Base-by-base conservation (phyloP, 2,329 filamentous ascomycete genomes). In the Dactylellina haptotyla region DNA sequence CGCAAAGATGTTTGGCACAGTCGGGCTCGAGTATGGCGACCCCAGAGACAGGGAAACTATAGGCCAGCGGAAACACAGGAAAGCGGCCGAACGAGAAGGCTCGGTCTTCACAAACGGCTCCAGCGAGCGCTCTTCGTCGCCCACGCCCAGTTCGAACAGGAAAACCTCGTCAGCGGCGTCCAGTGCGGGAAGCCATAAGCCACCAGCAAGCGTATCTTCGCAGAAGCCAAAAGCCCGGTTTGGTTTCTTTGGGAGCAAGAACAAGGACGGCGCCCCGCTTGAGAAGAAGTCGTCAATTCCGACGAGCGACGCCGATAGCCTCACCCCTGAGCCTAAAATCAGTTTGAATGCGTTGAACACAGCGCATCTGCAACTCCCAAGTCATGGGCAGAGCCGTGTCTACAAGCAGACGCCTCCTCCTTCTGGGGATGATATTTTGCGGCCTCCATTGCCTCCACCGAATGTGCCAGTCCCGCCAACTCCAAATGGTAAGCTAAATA, bases 1-100 rank as follows among this genome's bases (percentile, higher is more conserved):
- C n/a, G n/a, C n/a, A n/a, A n/a, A n/a, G n/a, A 73, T 73, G 69
- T 73, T 73, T 41, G 69, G 69, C 37, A 46, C 69, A 30, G 41
- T 50, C 28, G 54, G 56, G 18, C 45, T 73, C 23, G 69, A 73
- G 26, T 73, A 73, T 61, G 69, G 69, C 61, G 69, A 73, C 57
- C 69, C 69, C 57, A 64, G 69, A 20, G 69, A 73, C 61, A 57
- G 48, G 46, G 61, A 66, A 43, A 75, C 73, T 25, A 67, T 75
- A 41, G 73, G 73, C 41, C 59, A 73, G 39, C 73, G 73, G 41
- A 66, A 65, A 45, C 51, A 75, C 3, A 51, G 67, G 37, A 75
- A 73, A 59, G 66, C 61, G 18, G 20, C 25, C 16, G 72, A 64
- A 18, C 57, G 73, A 46, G 73, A 75, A 54, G 73, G 73, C 37